Conservation (phyloP, 805 yeast species). For the Candida ovalis region DNA sequence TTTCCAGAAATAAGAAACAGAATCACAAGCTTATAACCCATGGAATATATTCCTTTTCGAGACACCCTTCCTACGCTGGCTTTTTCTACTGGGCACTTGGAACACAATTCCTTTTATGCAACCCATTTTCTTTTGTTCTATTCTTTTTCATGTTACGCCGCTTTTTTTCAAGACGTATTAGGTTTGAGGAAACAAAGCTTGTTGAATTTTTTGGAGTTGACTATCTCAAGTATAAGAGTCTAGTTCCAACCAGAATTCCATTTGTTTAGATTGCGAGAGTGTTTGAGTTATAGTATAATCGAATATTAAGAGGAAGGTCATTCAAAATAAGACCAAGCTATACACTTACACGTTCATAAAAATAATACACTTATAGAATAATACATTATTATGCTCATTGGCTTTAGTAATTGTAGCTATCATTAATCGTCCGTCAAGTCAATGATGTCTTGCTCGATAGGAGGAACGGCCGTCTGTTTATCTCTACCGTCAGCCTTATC, state of each 20-base stretch:
- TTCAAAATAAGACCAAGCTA: no score
- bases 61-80: conserved; percentile 93
- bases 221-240: conserved; percentile 49
- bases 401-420: not conserved
- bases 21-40: conserved; percentile 67
- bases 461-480: no score
- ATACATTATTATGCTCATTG: not conserved
- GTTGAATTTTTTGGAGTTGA: conserved; percentile 66
- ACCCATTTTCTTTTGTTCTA: conserved; percentile 52
- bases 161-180: conserved; percentile 69
- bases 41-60: conserved; percentile 62
- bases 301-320: no score
- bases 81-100: conserved; percentile 94
- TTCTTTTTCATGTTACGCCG: conserved; percentile 58
- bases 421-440: conserved; percentile 21
- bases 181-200: conserved; percentile 64
- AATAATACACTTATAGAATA: conserved; percentile 16
- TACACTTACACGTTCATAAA: no score
- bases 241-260: conserved; percentile 62
- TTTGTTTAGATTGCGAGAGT: conserved; percentile 40
- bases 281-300: not conserved
- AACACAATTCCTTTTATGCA: conserved; percentile 65
- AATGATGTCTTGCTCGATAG: conserved; percentile 18
- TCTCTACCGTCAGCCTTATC: no score
- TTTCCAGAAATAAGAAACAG: conserved; percentile 47